These are phyloP conservation scores for Panicum hallii DNA, from an alignment of 202 grass and related monocot genomes.

Conservation along the genomic window DNA sequence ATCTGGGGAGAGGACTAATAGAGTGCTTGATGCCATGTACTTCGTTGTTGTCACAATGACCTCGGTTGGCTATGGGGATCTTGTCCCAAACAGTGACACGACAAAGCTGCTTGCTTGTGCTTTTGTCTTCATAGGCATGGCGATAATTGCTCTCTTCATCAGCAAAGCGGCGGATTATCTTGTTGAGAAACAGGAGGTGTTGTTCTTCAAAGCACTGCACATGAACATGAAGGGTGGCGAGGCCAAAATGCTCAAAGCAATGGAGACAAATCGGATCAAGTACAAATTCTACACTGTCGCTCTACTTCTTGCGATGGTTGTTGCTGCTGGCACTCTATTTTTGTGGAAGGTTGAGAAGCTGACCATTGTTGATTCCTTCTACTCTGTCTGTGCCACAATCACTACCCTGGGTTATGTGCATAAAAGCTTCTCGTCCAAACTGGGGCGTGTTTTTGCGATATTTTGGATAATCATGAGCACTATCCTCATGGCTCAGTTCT, in stretches of 20 bases:
- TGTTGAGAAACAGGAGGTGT: conserved; percentile 91
- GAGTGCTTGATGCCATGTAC: conserved; percentile 83
- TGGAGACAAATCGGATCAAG: conserved; percentile 70
- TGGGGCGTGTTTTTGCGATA: conserved; percentile 73
- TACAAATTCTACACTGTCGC: conserved; percentile 81
- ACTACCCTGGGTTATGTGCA: conserved; percentile 93
- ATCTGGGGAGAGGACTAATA: conserved; percentile 65
- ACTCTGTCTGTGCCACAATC: conserved; percentile 90
- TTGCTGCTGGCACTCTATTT: conserved; percentile 67
- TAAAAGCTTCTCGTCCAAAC: conserved; percentile 75
- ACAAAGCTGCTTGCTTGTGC: conserved; percentile 81
- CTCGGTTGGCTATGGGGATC: conserved; percentile 88
- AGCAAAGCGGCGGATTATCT: conserved; percentile 84
- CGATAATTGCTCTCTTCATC: conserved; percentile 70
- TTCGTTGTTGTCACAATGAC: conserved; percentile 96
- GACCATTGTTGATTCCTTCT: conserved; percentile 83
- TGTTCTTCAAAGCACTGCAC: conserved; percentile 87
- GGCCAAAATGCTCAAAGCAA: conserved; percentile 60
- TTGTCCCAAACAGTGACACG: conserved; percentile 65
- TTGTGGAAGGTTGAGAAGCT: conserved; percentile 88
- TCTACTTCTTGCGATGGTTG: conserved; percentile 53
- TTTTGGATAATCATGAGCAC: conserved; percentile 91
- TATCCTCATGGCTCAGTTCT: conserved; percentile 81
- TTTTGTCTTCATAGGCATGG: conserved; percentile 84
- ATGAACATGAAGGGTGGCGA: conserved; percentile 59